Conservation (phyloP, 2,329 filamentous ascomycete genomes). For the Beauveria sp. region DNA sequence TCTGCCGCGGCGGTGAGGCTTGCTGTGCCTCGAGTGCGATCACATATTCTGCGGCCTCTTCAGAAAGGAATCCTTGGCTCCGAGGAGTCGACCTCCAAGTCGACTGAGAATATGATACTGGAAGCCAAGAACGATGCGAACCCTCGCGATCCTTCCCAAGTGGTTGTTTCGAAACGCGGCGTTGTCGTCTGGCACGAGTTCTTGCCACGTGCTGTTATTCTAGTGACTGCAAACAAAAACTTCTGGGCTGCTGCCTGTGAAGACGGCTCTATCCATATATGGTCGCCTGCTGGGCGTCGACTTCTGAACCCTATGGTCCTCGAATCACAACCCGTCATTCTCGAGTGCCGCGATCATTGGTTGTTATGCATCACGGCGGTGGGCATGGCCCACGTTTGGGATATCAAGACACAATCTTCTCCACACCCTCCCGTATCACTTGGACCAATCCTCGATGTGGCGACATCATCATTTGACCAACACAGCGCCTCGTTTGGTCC, state of each 20-base stretch:
- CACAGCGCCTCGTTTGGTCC: conserved; percentile 70
- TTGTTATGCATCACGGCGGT: conserved; percentile 82
- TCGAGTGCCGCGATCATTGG: conserved; percentile 86
- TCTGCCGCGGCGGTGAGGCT: conserved; percentile 76
- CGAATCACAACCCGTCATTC: conserved; percentile 87
- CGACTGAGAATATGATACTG: conserved; percentile 65
- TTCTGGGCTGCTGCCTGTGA: conserved; percentile 94
- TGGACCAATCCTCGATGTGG: conserved; percentile 80
- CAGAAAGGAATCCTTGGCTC: conserved; percentile 55
- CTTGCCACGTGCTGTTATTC: conserved; percentile 74
- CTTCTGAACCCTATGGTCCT: conserved; percentile 77
- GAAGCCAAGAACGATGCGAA: conserved; percentile 80
- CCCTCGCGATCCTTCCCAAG: conserved; percentile 72
- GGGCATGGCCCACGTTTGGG: conserved; percentile 90
- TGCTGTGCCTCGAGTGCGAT: conserved; percentile 79
- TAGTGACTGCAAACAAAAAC: conserved; percentile 80
- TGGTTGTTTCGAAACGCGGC: conserved; percentile 74
- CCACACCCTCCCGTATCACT: conserved; percentile 87
- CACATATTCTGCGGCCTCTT: conserved; percentile 72
- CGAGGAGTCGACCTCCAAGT: conserved; percentile 56
- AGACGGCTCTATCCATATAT: conserved; percentile 81
- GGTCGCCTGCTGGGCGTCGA: conserved; percentile 85
- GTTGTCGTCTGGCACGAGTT: conserved; percentile 89
- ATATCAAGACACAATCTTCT: conserved; percentile 72
- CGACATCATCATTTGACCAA: conserved; percentile 67